Base-by-base conservation (phyloP, 495 filamentous ascomycete genomes). In the Oleoguttula mirabilis region DNA sequence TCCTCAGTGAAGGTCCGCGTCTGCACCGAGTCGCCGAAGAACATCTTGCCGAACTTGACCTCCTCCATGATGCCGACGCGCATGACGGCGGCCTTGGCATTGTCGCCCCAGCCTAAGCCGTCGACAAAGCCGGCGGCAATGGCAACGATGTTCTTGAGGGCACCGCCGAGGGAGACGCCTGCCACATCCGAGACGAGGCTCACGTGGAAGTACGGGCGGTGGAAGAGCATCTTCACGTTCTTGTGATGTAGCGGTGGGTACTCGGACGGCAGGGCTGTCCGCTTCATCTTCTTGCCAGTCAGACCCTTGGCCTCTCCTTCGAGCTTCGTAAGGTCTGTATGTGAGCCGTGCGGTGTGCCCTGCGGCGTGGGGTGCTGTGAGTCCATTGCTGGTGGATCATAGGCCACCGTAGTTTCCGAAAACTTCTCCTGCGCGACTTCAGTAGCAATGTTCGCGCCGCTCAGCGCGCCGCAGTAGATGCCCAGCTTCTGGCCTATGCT, bases 161-260 rank as follows among this genome's bases (percentile, higher is more conserved):
- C 92, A 12, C 92, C 92, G 21, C 86, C 82, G 40, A 99, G 82
- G 10, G 90, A 94, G 8, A 94, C 88, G 48, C 92, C 92, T 3
- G 87, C 92, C 4, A 96, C 88, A 53, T 99, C 92, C 22, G 71
- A 80, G 12, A 93, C 80, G 56, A 96, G 79, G 32, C 81, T 77
- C 10, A 95, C 88, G 60, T 95, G 88, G 73, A 99, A 96, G 66
- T 99, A 99, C 0, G 87, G 87, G 28, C 92, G 79, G 65, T 93
- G 82, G 75, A 99, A 96, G 21, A 99, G 80, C 16, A 73, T 72
- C 58, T 80, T 79, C 52, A 93, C 68, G 32, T 80, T 70, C 14
- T 64, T 65, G 56, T 96, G 92, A 59, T 84, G 81, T 3, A 96
- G 68, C 0, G 84, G 73, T 4, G 84, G 84, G 56, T 88, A 88